These are phyloP conservation scores for Prinsepia uniflora DNA, from an alignment of 306 rosid genomes.

Conservation along the genomic window DNA sequence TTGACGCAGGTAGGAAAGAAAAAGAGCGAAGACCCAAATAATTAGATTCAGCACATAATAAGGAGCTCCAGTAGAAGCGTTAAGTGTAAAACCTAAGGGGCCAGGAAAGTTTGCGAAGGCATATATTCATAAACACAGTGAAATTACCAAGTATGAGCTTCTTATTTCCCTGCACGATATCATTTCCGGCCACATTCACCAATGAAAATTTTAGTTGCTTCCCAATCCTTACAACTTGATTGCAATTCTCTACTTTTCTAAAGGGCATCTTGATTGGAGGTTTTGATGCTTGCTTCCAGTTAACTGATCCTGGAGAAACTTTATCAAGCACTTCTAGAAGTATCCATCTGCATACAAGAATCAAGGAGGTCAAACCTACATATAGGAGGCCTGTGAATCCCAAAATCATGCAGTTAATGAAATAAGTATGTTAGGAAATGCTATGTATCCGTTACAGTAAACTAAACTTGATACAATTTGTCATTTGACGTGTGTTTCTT, in stretches of 20 bases:
- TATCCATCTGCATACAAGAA: conserved; percentile 56
- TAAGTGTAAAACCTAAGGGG: neutral
- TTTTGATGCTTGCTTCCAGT: conserved; percentile 89
- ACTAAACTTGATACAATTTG: neutral
- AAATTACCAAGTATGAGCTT: conserved; percentile 89
- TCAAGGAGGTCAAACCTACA: conserved; percentile 19
- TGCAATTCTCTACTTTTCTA: conserved; percentile 94
- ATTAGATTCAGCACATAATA: neutral
- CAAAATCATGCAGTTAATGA: neutral
- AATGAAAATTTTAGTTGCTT: conserved; percentile 71
- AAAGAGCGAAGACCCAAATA: neutral
- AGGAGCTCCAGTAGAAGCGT: neutral
- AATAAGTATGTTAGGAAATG: neutral
- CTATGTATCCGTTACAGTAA: neutral
- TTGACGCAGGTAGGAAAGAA: neutral
- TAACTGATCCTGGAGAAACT: conserved; percentile 77
- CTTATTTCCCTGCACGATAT: conserved; percentile 97
- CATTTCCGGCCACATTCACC: conserved; percentile 88
- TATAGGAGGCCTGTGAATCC: conserved; percentile 4
- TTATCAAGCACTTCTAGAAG: conserved; percentile 89
- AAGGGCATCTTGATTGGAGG: conserved; percentile 99
- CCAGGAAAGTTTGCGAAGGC: neutral
- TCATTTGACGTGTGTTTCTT: neutral
- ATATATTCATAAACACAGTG: neutral
- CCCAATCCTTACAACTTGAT: conserved; percentile 75